Evolutionary conservation across 2,329 filamentous ascomycete species (phyloP), one percentile per base, ranked within the genome.

Genomic region (Sphaceloma murrayae): DNA sequence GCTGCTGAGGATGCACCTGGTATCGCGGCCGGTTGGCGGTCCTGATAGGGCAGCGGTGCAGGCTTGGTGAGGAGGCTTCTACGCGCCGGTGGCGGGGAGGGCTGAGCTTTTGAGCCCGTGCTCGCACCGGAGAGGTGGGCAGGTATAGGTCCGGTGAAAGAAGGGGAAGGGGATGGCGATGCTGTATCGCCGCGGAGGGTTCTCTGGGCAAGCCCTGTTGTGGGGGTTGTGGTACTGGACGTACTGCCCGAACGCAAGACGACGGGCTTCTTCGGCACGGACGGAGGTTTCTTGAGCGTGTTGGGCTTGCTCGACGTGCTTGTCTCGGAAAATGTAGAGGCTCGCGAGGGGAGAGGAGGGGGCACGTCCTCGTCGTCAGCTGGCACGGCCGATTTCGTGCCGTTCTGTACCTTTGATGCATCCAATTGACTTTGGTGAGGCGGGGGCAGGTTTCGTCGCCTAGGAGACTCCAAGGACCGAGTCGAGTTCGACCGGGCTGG

Each of bases 201-300:
- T 4, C 13, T 21, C 8, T 14, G 18, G 17, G 38, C 38, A 8
- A 27, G 21, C 7, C 18, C 9, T 18, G n/a, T 14, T 11, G 19
- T 14, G 11, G 40, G 13, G 34, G 47, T 17, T 47, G 51, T 9
- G 51, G 52, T 19, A 49, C 52, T 42, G 48, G 48, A 46, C 5
- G 48, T 50, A 40, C 53, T 57, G 5, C 53, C 52, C 5, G 53
- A 53, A 10, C 58, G 53, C 9, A 60, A 53, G 3, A 55, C 46
- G 9, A 36, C 54, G 4, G 60, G 59, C 43, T 63, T 64, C 21
- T 53, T 56, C 2, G 60, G 59, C 17, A 58, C 54, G 3, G 57
- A 57, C 4, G 61, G 61, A 4, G 59, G 57, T 7, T 59, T 54
- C 34, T 63, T 64, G 55, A 58, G 33, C 52, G 52, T 48, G 52